A percentile compares a stretch with the other conserved stretches of the same genome.
These are phyloP conservation scores for Chlorella variabilis DNA, from an alignment of 163 green algal species.

Conservation along the genomic window DNA sequence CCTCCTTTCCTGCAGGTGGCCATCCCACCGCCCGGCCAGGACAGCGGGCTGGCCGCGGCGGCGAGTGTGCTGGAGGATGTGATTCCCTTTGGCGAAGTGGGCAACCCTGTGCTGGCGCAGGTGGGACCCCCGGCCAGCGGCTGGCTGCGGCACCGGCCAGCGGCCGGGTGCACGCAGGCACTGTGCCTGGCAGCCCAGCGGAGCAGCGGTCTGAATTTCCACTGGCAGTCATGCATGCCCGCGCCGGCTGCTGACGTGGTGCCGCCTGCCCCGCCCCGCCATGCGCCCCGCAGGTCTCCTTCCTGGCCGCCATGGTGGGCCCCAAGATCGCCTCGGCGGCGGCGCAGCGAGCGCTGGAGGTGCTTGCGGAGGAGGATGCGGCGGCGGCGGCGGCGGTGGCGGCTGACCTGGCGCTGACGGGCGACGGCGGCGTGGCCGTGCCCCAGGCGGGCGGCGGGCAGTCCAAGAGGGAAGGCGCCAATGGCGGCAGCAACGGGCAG, in stretches of 20 bases:
- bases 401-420: conserved; percentile 4
- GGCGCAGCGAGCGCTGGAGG: conserved; percentile 79
- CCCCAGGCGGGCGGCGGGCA: neutral
- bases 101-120: conserved; percentile 88
- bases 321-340: conserved; percentile 83
- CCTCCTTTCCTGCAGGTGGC: conserved; percentile 45
- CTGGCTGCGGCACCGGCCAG: too few relatives aligned
- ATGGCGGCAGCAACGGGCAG: neutral
- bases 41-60: conserved; percentile 2
- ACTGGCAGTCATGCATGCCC: too few relatives aligned
- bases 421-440: neutral
- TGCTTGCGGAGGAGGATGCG: conserved; percentile 69
- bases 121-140: conserved; percentile 42
- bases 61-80: conserved; percentile 27
- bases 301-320: conserved; percentile 80
- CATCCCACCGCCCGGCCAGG: conserved; percentile 30
- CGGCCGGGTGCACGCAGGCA: too few relatives aligned
- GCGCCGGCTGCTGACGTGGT: too few relatives aligned
- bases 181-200: too few relatives aligned
- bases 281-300: conserved; percentile 79
- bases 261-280: neutral
- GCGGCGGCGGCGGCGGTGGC: conserved; percentile 26
- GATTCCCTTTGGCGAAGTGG: conserved; percentile 81
- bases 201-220: too few relatives aligned
- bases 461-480: neutral